These are phyloP conservation scores for Macrolepiota dolichaula DNA, from an alignment of 768 basidiomycete species.

Conservation along the genomic window DNA sequence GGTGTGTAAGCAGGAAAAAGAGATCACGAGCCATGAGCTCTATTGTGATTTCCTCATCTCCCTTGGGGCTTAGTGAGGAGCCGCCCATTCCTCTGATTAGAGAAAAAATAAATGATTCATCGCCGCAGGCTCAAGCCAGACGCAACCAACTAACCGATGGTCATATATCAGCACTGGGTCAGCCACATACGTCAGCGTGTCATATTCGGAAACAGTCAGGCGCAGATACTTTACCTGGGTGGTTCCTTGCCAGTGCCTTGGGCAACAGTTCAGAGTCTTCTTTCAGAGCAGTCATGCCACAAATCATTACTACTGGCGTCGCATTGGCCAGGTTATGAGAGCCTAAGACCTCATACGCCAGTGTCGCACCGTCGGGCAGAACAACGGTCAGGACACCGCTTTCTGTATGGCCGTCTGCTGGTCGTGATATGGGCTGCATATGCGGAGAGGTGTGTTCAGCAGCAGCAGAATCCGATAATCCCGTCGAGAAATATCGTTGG, in stretches of 20 bases:
- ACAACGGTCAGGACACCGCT: conserved; percentile 21
- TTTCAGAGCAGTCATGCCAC: conserved; percentile 36
- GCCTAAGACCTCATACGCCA: conserved; percentile 43
- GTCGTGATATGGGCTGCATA: not conserved
- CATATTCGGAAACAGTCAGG: not conserved
- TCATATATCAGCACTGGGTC: conserved; percentile 41
- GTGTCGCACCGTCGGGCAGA: conserved; percentile 39
- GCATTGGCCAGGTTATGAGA: conserved; percentile 25
- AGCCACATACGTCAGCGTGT: not conserved
- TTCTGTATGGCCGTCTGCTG: conserved; percentile 14
- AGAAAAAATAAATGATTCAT: not conserved
- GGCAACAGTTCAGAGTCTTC: conserved; percentile 38
- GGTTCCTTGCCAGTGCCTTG: conserved; percentile 27
- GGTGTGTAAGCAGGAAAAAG: conserved; percentile 29
- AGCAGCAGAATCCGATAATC: not conserved
- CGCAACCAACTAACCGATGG: conserved; percentile 19
- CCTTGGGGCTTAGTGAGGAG: conserved; percentile 28
- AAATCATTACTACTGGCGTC: conserved; percentile 38
- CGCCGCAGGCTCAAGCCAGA: not conserved
- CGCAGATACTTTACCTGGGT: conserved; percentile 32
- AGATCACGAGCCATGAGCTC: conserved; percentile 45
- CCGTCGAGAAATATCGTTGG: conserved; percentile 1
- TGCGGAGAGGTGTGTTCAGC: not conserved
- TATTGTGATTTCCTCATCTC: conserved; percentile 37
- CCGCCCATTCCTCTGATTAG: conserved; percentile 40